Base-by-base conservation (phyloP, 108 stramenopile genomes). In the Stephanodiscus triporus region DNA sequence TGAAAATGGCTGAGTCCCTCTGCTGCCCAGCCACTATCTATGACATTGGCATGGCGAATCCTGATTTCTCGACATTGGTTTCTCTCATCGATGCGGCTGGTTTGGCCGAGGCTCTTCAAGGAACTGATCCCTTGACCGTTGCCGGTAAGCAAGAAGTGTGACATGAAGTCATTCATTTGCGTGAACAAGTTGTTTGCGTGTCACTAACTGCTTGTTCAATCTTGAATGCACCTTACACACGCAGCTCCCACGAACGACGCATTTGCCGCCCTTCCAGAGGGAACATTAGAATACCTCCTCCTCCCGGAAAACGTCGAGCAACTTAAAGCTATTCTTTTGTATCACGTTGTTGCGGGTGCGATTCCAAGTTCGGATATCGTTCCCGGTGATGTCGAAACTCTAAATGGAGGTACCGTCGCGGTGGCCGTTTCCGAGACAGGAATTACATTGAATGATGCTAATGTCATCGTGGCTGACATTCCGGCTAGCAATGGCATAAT, bases 401-500 rank as follows among this genome's bases (percentile, higher is more conserved):
- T 59, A 34, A 37, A 34, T 6, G 76, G 70, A 19, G 32, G 20
- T 6, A 10, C 16, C 6, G 30, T 70, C 19, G 37, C 54, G 20
- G 64, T 76, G 43, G 42, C 76, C 9, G 45, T 65, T 2, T 71
- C 68, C 53, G 54, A 22, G 36, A 22, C 37, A 1, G 67, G 56
- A 19, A 22, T 75, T 19, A 67, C 58, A 43, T 54, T 85, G 11
- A 68, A 85, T 66, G 82, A 77, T 63, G 77, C 73, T 20, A 75
- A 40, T 6, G 77, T 86, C 5, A 42, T 67, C 36, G 17, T n/a
- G 7, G 65, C 84, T 2, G 86, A 88, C 42, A 54, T 86, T 37
- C 1, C 42, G 0, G 87, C 85, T 4, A 68, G 61, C 64, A 85
- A 90, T 68, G 86, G 87, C 9, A 42, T 90, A 27, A 32, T 88